Percentiles rank a stretch among this genome's conserved stretches.
Conservation (phyloP, 768 basidiomycete species). For the Leucocoprinus birnbaumii region DNA sequence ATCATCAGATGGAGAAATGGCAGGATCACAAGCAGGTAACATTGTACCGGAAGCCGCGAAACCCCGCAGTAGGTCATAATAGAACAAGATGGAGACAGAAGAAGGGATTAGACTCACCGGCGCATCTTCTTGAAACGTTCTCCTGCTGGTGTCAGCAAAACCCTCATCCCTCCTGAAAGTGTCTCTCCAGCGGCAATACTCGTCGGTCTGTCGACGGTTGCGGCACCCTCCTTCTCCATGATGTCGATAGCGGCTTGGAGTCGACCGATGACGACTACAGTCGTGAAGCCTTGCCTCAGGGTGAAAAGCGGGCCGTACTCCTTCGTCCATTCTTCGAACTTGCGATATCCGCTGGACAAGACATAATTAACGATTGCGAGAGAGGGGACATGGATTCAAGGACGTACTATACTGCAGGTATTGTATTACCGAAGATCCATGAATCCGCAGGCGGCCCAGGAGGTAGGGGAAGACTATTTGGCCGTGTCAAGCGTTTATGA, state of each 20-base stretch:
- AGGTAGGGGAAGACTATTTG: conserved; percentile 29
- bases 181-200: conserved; percentile 59
- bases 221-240: conserved; percentile 64
- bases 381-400: neutral
- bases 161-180: conserved; percentile 54
- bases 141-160: conserved; percentile 52
- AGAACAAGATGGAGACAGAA: neutral
- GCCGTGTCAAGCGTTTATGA: conserved; percentile 21
- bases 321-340: conserved; percentile 59
- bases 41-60: too few species aligned
- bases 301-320: conserved; percentile 62
- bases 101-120: conserved; percentile 44
- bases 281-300: conserved; percentile 44
- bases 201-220: conserved; percentile 51
- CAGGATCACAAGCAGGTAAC: too few species aligned
- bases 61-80: neutral
- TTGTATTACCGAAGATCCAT: conserved; percentile 35
- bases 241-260: conserved; percentile 59
- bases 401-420: conserved; percentile 40
- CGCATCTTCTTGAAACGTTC: conserved; percentile 62
- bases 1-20: neutral
- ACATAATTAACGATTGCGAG: neutral
- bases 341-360: conserved; percentile 37
- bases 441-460: conserved; percentile 39
- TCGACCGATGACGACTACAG: conserved; percentile 45